phyloP scores from a whole-genome alignment of 163 green algal genomes.

The Chlamydomonas reinhardtii region DNA sequence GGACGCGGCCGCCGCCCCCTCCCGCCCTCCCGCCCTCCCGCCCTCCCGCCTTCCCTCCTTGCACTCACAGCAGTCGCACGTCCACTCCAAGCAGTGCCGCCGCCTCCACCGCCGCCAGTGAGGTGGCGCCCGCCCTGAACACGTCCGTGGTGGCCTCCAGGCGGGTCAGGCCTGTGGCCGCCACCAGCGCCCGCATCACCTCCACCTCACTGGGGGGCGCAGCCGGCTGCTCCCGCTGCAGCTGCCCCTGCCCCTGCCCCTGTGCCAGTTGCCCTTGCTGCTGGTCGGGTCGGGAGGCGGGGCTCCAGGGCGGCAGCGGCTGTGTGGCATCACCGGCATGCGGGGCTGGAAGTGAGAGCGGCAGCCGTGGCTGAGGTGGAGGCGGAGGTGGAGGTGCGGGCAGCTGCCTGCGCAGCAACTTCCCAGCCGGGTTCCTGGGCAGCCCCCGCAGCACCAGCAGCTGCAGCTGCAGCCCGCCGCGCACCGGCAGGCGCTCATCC shows the following conservation, averaged over 20 bases:
- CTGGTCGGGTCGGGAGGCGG: too few species aligned
- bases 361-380: background rate
- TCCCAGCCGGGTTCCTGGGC: constrained; percentile 53
- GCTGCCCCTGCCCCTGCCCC: too few species aligned
- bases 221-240: background rate
- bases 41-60: too few species aligned
- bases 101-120: constrained; percentile 66
- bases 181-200: constrained; percentile 48
- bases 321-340: too few species aligned
- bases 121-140: constrained; percentile 68
- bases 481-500: constrained; percentile 21
- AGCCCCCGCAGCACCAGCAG: background rate
- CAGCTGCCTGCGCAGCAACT: constrained; percentile 45
- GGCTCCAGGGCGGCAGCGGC: too few species aligned
- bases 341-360: background rate
- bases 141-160: constrained; percentile 74
- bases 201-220: constrained; percentile 16
- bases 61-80: constrained; percentile 50
- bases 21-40: too few species aligned
- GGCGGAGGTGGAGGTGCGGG: background rate
- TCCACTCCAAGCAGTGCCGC: constrained; percentile 60
- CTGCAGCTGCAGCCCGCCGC: constrained; percentile 2
- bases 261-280: too few species aligned
- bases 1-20: too few species aligned
- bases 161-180: constrained; percentile 2